A percentile compares a stretch with the other conserved stretches of the same genome.
Conservation (phyloP, 257 asterid genomes). For the Catharanthus roseus region DNA sequence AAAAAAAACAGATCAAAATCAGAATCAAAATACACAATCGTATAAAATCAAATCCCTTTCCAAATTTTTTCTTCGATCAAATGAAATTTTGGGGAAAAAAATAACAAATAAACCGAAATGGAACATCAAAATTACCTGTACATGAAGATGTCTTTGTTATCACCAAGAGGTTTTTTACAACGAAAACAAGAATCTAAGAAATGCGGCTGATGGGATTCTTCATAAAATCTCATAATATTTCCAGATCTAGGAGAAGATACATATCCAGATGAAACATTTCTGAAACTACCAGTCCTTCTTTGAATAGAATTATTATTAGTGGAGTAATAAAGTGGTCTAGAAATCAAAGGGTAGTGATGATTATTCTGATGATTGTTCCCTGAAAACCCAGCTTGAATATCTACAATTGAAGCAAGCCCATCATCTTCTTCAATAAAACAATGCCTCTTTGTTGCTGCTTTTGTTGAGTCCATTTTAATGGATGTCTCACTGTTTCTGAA, state of each 20-base stretch:
- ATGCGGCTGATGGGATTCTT: slow-evolving; percentile 25
- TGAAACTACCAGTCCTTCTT: slow-evolving; percentile 16
- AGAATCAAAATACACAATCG: neutral
- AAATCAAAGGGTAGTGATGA: slow-evolving; percentile 19
- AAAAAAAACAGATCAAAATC: neutral
- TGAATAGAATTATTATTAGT: slow-evolving; percentile 14
- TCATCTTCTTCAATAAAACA: slow-evolving; percentile 29
- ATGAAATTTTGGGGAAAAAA: too few species aligned
- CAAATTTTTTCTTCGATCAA: too few species aligned
- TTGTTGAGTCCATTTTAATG: slow-evolving; percentile 21
- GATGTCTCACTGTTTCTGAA: too few species aligned
- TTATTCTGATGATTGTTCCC: too few species aligned
- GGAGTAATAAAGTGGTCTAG: slow-evolving; percentile 26
- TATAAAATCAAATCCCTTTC: neutral
- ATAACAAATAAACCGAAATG: neutral
- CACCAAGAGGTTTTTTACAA: slow-evolving; percentile 37
- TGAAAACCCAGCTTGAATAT: slow-evolving; percentile 13
- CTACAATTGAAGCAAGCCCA: slow-evolving; percentile 29
- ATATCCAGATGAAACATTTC: slow-evolving; percentile 11
- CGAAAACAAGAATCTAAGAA: slow-evolving; percentile 44
- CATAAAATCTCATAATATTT: slow-evolving; percentile 17
- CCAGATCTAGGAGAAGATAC: slow-evolving; percentile 29
- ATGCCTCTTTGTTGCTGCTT: slow-evolving; percentile 17
- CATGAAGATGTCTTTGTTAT: slow-evolving; percentile 42
- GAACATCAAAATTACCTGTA: slow-evolving; percentile 31